Evolutionary conservation across 1,284 basidiomycete species (phyloP).

Genomic region (Tremellales sp.): DNA sequence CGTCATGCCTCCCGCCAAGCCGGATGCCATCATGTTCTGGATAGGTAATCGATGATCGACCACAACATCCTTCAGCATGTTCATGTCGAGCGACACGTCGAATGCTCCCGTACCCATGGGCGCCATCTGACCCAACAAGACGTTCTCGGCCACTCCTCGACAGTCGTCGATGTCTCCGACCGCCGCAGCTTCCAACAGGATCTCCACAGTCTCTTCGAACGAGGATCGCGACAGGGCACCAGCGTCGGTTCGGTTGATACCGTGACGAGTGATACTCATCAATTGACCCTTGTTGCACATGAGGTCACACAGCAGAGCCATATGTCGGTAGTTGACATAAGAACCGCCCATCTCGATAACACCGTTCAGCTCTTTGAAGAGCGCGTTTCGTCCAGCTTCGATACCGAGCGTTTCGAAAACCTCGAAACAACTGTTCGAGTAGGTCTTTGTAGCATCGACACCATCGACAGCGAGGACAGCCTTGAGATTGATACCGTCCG

Average conservation of each 20-base stretch:
- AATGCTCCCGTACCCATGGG: constrained; percentile 96
- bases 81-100: constrained; percentile 92
- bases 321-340: constrained; percentile 97
- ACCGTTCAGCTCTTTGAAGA: constrained; percentile 85
- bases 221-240: constrained; percentile 97
- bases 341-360: constrained; percentile 99
- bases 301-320: constrained; percentile 90
- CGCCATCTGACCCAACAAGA: constrained; percentile 97
- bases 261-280: constrained; percentile 99
- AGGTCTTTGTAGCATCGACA: constrained; percentile 86
- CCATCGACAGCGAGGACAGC: constrained; percentile 91
- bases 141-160: constrained; percentile 96
- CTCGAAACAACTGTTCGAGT: constrained; percentile 97
- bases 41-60: constrained; percentile 88
- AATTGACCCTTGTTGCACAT: constrained; percentile 96
- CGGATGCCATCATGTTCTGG: constrained; percentile 75
- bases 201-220: constrained; percentile 99
- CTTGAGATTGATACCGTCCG: constrained; percentile 92
- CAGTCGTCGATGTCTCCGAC: constrained; percentile 98
- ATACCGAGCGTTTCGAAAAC: constrained; percentile 96
- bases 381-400: constrained; percentile 89
- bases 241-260: constrained; percentile 96
- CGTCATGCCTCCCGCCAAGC: constrained; percentile 82
- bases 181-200: constrained; percentile 96
- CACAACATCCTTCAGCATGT: constrained; percentile 98